Evolutionary conservation across 1,139 yeast genomes (phyloP).

Genomic region (Candida tropicalis): DNA sequence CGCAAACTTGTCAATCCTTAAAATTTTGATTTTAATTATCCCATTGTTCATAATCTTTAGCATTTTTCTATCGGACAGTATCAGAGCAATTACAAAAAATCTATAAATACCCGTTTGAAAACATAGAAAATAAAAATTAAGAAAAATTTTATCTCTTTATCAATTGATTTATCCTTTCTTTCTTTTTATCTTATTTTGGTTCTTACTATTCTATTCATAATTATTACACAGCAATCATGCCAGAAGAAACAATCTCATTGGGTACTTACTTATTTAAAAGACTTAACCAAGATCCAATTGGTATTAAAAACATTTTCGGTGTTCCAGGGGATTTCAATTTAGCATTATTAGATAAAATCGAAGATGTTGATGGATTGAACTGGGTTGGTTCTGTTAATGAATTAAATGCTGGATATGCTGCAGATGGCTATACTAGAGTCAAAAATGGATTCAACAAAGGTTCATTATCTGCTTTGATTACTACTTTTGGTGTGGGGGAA

Average conservation of each 20-base stretch:
- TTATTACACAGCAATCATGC: slow-evolving; percentile 21
- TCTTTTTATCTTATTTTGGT: not conserved
- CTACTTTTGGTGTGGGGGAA: slow-evolving; percentile 44
- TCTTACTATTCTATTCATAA: not conserved
- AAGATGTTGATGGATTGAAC: slow-evolving; percentile 38
- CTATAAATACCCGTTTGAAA: not conserved
- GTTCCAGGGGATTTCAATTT: slow-evolving; percentile 47
- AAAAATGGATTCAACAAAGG: slow-evolving; percentile 21
- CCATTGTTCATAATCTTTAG: not conserved
- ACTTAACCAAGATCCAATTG: slow-evolving; percentile 34
- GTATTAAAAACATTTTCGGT: slow-evolving; percentile 44
- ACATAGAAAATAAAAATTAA: not conserved
- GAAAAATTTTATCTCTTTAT: not conserved
- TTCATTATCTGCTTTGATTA: slow-evolving; percentile 38
- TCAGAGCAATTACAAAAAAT: not conserved
- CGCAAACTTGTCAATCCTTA: too few species aligned
- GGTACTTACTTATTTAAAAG: slow-evolving; percentile 49
- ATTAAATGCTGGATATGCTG: slow-evolving; percentile 47
- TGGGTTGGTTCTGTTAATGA: slow-evolving; percentile 51
- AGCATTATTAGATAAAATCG: slow-evolving; percentile 38
- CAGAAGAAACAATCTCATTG: slow-evolving; percentile 36
- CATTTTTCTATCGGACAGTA: not conserved
- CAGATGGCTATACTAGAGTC: slow-evolving; percentile 43
- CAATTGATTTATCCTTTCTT: not conserved
- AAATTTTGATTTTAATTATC: too few species aligned